Conservation (phyloP, 768 basidiomycete species). For the Boletus coccyginus region DNA sequence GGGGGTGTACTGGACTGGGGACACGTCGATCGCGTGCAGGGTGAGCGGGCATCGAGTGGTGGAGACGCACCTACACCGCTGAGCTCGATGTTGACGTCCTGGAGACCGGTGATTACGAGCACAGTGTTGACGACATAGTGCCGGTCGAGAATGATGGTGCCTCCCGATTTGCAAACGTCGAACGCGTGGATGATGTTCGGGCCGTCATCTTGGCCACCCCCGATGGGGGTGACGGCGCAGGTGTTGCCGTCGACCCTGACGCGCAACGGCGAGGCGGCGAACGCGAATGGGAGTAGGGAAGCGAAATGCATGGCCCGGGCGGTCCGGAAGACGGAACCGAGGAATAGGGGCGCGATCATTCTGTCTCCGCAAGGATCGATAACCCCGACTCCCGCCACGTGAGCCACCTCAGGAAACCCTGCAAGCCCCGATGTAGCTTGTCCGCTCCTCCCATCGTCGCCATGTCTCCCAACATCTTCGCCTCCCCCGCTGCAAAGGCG, state of each 20-base stretch:
- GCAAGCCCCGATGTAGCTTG: neutral
- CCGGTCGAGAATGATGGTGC: conserved; percentile 32
- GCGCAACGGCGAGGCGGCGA: neutral
- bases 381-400: conserved; percentile 22
- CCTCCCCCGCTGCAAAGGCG: conserved; percentile 17
- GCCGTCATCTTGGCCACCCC: conserved; percentile 36
- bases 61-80: conserved; percentile 34
- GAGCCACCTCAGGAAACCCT: conserved; percentile 8
- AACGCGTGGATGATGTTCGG: conserved; percentile 36
- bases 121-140: conserved; percentile 40
- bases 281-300: neutral
- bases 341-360: neutral
- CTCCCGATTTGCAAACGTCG: conserved; percentile 26
- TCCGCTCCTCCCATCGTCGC: neutral
- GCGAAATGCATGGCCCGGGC: too few species aligned
- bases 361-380: conserved; percentile 16
- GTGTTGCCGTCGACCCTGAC: conserved; percentile 4
- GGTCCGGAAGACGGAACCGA: neutral
- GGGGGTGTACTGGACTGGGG: conserved; percentile 36
- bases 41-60: conserved; percentile 1
- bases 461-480: conserved; percentile 20
- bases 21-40: neutral
- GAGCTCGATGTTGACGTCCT: conserved; percentile 38
- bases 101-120: conserved; percentile 36
- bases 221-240: conserved; percentile 31